Base-by-base conservation (phyloP, 257 asterid genomes). In the Solanum peruvianum region DNA sequence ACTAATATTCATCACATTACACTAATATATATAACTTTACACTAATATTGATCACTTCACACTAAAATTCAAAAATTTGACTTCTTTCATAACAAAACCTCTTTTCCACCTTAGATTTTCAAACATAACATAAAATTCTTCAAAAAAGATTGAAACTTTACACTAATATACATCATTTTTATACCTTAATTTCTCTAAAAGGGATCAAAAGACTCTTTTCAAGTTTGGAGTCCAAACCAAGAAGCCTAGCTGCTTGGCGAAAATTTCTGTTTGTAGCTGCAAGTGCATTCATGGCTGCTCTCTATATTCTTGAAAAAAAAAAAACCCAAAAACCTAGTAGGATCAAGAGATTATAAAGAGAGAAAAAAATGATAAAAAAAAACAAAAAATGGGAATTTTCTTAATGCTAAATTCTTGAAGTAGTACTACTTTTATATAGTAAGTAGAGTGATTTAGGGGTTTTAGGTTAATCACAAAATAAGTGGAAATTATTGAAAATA, bases 121-220 rank as follows among this genome's bases (percentile, higher is more conserved):
- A 29, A 29, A 6, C 62, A 52, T 0, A 52, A 52, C 62, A 52
- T 23, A 3, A 41, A 23, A 76, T 1, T 1, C 3, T 7, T 42
- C 21, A 13, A 44, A n/a, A 42, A 78, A 15, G 5, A 14, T 13
- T 8, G 42, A 56, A 80, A 47, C 66, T 27, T 47, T 27, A 29
- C 18, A 45, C 37, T 8, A 42, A 27, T 0, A 56, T 56, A 56
- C 64, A 56, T 18, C 41, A 10, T 29, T 18, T 12, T 47, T 47
- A 10, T 75, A 97, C 99, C 99, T 97, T 97, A 84, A 97, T 94
- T 89, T 97, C 99, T 89, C 99, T 92, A 87, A 94, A 97, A 2
- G 99, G 99, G 90, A 97, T 97, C 94, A 96, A 82, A 76, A 97
- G 99, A 88, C 99, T 95, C 86, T 86, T 93, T 92, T 96, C 99